Evolutionary conservation across 2,329 filamentous ascomycete species (phyloP), one percentile per base, ranked within the genome.

Genomic region (Fusarium graminum): DNA sequence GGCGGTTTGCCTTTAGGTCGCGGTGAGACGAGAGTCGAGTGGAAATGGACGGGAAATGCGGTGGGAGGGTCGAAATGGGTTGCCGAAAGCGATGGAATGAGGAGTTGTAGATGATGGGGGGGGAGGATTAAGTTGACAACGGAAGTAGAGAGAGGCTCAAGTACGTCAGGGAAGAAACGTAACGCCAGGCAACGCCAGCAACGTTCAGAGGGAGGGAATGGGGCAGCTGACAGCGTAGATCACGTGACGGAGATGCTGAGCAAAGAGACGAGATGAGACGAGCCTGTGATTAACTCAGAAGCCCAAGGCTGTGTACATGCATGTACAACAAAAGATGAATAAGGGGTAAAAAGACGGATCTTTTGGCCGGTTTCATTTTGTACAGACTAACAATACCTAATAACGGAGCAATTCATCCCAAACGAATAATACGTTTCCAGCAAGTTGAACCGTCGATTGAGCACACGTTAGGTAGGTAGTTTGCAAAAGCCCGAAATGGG

Each of bases 141-240:
- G 57, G 55, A 63, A 65, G 67, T 65, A 74, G 59, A 74, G 74
- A 52, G 29, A 52, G 50, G 71, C 67, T 71, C 67, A 65, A 69
- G 70, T 77, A 77, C 74, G 76, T 78, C 75, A 78, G 75, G 72
- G 67, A 77, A 74, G 73, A 72, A 72, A 72, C 65, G 70, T 71
- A 71, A 68, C 66, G 71, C 67, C 70, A 72, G 70, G 69, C 70
- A 72, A 73, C 67, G 67, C 67, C 67, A 72, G 61, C 67, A 68
- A 59, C 62, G 59, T 62, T 65, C 58, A 51, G 53, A 66, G 58
- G 53, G 54, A 43, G 62, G 60, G 66, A 58, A 67, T 63, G 70
- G 62, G 70, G 67, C 71, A 72, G 67, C 68, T 70, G 70, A 70
- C 52, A 58, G 29, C 28, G 25, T 12, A 49, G 52, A 52, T 75